These are phyloP conservation scores for Bryopsis sp. DNA, from an alignment of 139 green algal genomes.

Conservation along the genomic window DNA sequence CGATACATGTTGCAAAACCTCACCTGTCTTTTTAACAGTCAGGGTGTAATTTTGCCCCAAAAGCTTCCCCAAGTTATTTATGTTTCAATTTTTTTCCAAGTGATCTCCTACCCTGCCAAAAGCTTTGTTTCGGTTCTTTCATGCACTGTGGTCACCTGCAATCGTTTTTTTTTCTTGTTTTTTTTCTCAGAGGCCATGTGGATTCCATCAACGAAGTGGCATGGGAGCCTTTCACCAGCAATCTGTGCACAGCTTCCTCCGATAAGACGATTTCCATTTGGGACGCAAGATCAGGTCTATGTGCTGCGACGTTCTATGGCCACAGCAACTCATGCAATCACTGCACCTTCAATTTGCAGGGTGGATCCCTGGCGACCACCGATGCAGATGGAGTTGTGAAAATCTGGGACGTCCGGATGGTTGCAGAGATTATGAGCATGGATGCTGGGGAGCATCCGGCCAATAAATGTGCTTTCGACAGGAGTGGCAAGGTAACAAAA, in stretches of 20 bases:
- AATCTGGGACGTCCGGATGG: conserved; percentile 80
- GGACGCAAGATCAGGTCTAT: conserved; percentile 65
- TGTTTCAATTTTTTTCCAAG: too few species aligned
- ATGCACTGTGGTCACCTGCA: too few species aligned
- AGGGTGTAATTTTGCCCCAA: too few species aligned
- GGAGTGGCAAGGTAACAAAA: conserved; percentile 30
- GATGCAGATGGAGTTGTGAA: conserved; percentile 74
- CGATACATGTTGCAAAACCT: too few species aligned
- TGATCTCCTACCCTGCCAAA: too few species aligned
- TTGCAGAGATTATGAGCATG: conserved; percentile 54
- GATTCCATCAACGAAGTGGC: conserved; percentile 74
- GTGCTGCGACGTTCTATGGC: conserved; percentile 70
- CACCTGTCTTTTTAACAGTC: too few species aligned
- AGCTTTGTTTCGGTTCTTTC: too few species aligned
- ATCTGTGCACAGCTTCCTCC: conserved; percentile 52
- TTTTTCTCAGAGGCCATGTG: conserved; percentile 59
- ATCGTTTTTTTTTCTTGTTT: neutral
- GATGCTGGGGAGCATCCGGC: conserved; percentile 45
- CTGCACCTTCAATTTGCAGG: conserved; percentile 13
- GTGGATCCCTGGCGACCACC: conserved; percentile 29
- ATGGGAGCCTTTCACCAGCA: conserved; percentile 62
- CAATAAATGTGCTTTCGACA: conserved; percentile 60
- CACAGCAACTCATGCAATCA: conserved; percentile 69
- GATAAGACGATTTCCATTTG: conserved; percentile 79
- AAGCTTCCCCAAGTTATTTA: too few species aligned